Evolutionary conservation across 495 filamentous ascomycete species (phyloP).

Genomic region (Cladorrhinum samala): DNA sequence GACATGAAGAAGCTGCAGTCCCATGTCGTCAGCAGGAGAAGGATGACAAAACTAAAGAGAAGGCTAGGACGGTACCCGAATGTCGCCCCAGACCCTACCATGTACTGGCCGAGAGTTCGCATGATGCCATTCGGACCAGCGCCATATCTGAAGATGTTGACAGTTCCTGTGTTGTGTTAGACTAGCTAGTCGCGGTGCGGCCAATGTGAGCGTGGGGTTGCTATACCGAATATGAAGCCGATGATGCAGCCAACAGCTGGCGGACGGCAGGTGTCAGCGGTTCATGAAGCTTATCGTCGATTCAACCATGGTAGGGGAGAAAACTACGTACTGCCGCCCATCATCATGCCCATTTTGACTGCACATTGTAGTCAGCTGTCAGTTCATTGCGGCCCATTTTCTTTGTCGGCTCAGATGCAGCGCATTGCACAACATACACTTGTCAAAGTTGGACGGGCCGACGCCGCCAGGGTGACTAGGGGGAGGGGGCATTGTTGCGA

Average conservation of each 20-base stretch:
- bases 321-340: conserved; percentile 79
- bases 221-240: conserved; percentile 90
- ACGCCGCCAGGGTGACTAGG: conserved; percentile 34
- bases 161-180: conserved; percentile 57
- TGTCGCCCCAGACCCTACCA: conserved; percentile 92
- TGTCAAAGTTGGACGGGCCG: conserved; percentile 84
- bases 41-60: neutral
- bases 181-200: neutral
- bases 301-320: neutral
- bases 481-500: conserved; percentile 41
- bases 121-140: conserved; percentile 89
- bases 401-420: neutral
- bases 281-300: neutral
- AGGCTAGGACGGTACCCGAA: conserved; percentile 68
- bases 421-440: conserved; percentile 53
- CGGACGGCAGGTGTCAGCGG: conserved; percentile 10
- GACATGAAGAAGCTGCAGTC: conserved; percentile 89
- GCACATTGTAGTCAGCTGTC: conserved; percentile 23
- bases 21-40: neutral
- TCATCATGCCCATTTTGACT: conserved; percentile 98
- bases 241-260: conserved; percentile 90
- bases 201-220: neutral
- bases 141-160: conserved; percentile 90
- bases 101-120: conserved; percentile 91
- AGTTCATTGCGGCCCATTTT: neutral